Conservation (phyloP, 164 flowering plant species). For the Magnolia changhungtana region DNA sequence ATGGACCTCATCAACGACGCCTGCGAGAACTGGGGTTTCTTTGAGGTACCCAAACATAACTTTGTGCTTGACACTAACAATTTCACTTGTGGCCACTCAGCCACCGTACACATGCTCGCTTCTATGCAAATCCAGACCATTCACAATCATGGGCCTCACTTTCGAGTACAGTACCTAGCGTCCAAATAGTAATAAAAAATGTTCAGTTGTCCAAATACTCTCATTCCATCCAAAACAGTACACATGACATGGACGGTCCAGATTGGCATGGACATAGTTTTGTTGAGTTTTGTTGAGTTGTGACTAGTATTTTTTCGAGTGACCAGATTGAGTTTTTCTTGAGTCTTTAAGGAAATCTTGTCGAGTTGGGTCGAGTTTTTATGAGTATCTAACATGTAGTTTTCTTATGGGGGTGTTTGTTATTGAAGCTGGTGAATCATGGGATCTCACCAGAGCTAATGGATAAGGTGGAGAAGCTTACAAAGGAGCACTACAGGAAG, state of each 20-base stretch:
- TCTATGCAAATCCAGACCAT: neutral
- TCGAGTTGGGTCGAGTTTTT: neutral
- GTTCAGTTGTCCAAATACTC: no score
- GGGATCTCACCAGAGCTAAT: conserved; percentile 61
- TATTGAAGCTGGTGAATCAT: conserved; percentile 63
- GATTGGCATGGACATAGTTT: no score
- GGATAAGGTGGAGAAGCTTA: conserved; percentile 73
- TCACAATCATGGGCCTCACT: neutral
- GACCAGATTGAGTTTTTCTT: neutral
- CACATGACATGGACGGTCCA: no score
- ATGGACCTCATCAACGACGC: conserved; percentile 72
- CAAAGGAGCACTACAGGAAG: conserved; percentile 81
- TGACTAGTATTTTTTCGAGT: no score
- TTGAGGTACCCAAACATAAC: conserved; percentile 49
- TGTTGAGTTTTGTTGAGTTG: no score
- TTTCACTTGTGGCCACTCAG: no score
- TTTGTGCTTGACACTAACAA: no score
- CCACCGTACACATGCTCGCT: neutral
- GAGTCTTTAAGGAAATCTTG: neutral
- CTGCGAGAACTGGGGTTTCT: conserved; percentile 95
- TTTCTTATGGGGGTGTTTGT: neutral
- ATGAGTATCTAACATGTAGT: no score
- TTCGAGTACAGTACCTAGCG: no score
- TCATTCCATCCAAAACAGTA: no score
- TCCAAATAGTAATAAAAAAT: no score